A percentile compares a stretch with the other conserved stretches of the same genome.
These are phyloP conservation scores for Apostasia ramifera DNA, from an alignment of 106 monocot species.

Conservation along the genomic window DNA sequence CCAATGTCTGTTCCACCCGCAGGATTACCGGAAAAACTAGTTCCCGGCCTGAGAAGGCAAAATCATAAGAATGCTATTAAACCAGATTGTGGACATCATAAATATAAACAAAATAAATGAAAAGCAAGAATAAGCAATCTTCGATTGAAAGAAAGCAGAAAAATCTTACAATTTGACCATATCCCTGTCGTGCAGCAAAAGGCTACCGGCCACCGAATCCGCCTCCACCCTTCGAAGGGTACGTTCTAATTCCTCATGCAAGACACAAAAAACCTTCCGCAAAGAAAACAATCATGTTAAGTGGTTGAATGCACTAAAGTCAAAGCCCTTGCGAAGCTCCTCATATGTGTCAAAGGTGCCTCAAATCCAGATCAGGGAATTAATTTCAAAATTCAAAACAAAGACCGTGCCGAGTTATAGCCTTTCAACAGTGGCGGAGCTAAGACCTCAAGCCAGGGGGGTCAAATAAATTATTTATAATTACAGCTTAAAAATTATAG, in stretches of 20 bases:
- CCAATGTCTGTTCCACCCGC: constrained; percentile 21
- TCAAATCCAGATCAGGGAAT: no score
- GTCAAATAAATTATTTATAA: no score
- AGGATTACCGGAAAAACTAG: constrained; percentile 23
- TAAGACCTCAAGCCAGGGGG: no score
- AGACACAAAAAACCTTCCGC: background rate
- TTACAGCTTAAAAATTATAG: no score
- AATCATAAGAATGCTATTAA: background rate
- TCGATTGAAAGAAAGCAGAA: background rate
- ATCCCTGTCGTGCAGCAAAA: constrained; percentile 54
- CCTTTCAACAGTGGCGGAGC: no score
- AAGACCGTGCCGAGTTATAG: no score
- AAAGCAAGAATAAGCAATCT: background rate
- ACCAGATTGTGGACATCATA: background rate
- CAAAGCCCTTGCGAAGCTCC: no score
- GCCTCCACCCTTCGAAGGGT: constrained; percentile 64
- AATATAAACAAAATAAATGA: background rate
- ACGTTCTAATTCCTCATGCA: constrained; percentile 34
- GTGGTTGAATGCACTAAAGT: no score
- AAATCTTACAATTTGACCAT: constrained; percentile 59
- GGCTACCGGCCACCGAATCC: constrained; percentile 54
- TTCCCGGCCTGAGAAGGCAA: constrained; percentile 17
- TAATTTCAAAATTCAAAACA: no score
- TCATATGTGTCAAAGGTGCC: no score
- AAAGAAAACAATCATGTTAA: no score